phyloP scores from a whole-genome alignment of 2,329 filamentous ascomycete species.

The Pyricularia grisea region DNA sequence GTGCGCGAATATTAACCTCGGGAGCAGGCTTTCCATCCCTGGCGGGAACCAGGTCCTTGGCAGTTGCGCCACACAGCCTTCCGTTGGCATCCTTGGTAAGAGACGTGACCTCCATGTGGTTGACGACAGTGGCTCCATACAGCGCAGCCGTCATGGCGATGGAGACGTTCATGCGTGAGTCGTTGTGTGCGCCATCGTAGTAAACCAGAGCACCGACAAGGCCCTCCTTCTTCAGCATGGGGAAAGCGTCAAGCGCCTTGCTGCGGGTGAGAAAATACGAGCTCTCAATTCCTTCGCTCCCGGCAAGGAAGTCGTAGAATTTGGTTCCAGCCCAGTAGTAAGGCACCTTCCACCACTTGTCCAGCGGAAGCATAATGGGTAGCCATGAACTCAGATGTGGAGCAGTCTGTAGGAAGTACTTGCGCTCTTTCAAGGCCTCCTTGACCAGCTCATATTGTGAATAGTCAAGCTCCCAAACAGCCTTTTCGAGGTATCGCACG shows the following conservation, averaged over 20 bases:
- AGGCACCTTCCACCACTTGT: conserved; percentile 77
- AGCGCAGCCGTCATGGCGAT: conserved; percentile 71
- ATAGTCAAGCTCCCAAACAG: conserved; percentile 77
- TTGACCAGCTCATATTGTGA: conserved; percentile 73
- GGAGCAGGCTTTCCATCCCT: conserved; percentile 42
- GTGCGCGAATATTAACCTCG: conserved; percentile 63
- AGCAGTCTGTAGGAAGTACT: conserved; percentile 75
- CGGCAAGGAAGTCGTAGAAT: conserved; percentile 72
- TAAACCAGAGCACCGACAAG: conserved; percentile 74
- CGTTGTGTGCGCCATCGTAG: conserved; percentile 81
- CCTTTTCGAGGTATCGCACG: conserved; percentile 79
- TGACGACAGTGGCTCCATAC: conserved; percentile 72
- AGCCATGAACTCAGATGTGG: conserved; percentile 74
- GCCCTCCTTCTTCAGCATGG: conserved; percentile 65
- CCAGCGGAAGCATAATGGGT: conserved; percentile 73
- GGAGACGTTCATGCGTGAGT: conserved; percentile 80
- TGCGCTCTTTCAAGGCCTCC: conserved; percentile 72
- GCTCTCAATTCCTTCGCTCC: conserved; percentile 72
- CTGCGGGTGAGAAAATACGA: conserved; percentile 73
- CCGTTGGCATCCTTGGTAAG: conserved; percentile 64
- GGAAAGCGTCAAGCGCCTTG: conserved; percentile 69
- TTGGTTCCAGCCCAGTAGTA: conserved; percentile 66
- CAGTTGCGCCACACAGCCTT: conserved; percentile 57
- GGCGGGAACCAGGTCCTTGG: conserved; percentile 53
- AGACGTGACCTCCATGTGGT: conserved; percentile 69